Percentiles rank a stretch among this genome's conserved stretches.
Evolutionary conservation across 805 yeast genomes (phyloP).

Genomic region (Suhomyces sp.): DNA sequence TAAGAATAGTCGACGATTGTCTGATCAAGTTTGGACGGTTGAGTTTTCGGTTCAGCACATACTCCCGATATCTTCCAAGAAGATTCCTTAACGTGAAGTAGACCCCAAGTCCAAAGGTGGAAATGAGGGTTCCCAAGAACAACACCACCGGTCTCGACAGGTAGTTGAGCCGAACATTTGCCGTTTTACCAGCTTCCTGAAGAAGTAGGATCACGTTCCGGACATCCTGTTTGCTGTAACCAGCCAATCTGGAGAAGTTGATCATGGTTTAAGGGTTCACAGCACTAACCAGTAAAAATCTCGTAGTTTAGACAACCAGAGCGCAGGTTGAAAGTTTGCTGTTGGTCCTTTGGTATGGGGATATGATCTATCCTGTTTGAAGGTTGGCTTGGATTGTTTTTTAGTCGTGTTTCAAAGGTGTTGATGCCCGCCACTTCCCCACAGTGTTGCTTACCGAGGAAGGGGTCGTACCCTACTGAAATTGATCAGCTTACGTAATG

Average conservation of each 20-base stretch:
- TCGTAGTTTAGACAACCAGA: no score
- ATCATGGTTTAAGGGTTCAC: slow-evolving; percentile 34
- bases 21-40: slow-evolving; percentile 39
- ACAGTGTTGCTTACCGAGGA: no score
- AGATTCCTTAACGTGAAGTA: slow-evolving; percentile 31
- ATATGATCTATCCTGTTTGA: no score
- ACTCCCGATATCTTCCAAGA: slow-evolving; percentile 31
- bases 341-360: no score
- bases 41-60: slow-evolving; percentile 20
- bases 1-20: slow-evolving; percentile 42
- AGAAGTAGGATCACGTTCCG: slow-evolving; percentile 31
- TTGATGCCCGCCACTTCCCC: no score
- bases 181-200: slow-evolving; percentile 38
- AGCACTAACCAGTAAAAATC: no score
- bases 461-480: no score
- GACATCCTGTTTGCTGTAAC: slow-evolving; percentile 34
- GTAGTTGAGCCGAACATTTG: slow-evolving; percentile 39
- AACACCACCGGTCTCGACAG: slow-evolving; percentile 43
- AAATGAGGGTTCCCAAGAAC: slow-evolving; percentile 38
- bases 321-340: no score
- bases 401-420: no score
- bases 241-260: slow-evolving; percentile 32
- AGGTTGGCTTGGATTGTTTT: no score
- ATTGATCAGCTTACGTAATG: no score
- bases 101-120: slow-evolving; percentile 42